Evolutionary conservation across 371 early-diverging fungal genomes (phyloP), one percentile per base, ranked within the genome.

Genomic region (Funneliformis caledonium): DNA sequence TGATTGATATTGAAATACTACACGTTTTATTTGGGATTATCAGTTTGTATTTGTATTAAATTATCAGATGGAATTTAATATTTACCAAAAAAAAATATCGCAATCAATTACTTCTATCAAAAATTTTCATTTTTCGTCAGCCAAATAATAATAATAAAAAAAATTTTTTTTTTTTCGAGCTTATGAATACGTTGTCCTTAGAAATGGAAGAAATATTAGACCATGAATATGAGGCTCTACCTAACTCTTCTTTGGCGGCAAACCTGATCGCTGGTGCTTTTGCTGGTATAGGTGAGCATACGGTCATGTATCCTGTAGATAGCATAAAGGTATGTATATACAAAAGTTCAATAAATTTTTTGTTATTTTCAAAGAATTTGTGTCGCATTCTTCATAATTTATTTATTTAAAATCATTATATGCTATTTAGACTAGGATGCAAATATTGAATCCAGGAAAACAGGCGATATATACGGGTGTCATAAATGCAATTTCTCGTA

Each of bases 231-330:
- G 98, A 98, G 87, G 88, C 93, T 56, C 90, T 98, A 61, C 96
- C 97, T 31, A 93, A 91, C 72, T 87, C 95, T 2, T 87, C 93
- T 16, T 87, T 96, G 81, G 83, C 90, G 22, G 92, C 94, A 72
- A 95, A 97, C 84, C 86, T 97, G 77, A 82, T 94, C 62, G 98
- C 98, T 6, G 99, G 99, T 48, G 97, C 98, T 4, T 88, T 97
- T 19, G 99, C 99, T 33, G 99, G 99, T 81, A 96, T 98, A 81
- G 94, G 96, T 56, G 99, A 98, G 85, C 99, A 98, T 84, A 91
- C 94, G 70, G 91, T 97, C 76, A 96, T 96, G 94, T 97, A 94
- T 88, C 99, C 99, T 11, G 88, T 98, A 56, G 99, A 98, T 83
- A 91, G 92, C 81, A 93, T 97, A 84, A 98, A 98, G 94, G 96